Evolutionary conservation across 2,329 filamentous ascomycete species (phyloP).

Genomic region (Calonectria ilicicola): DNA sequence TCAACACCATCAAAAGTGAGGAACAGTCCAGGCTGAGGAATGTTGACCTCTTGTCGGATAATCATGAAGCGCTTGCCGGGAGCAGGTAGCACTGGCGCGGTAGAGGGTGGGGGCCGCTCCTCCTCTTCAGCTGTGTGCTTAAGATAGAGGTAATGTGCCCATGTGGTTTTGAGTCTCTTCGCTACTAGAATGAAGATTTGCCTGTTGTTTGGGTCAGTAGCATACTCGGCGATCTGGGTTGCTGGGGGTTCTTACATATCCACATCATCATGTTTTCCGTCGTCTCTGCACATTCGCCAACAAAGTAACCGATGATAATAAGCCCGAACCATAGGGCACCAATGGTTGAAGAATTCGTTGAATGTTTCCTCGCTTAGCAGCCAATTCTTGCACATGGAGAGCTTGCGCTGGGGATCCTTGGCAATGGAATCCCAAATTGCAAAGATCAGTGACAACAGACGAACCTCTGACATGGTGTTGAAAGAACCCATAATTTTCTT

Average conservation of each 20-base stretch:
- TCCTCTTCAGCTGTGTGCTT: conserved; percentile 73
- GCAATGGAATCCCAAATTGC: conserved; percentile 81
- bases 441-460: conserved; percentile 85
- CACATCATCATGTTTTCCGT: conserved; percentile 72
- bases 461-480: conserved; percentile 91
- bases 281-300: conserved; percentile 87
- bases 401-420: conserved; percentile 74
- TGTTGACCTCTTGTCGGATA: conserved; percentile 78
- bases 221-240: conserved; percentile 9
- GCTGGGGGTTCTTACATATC: conserved; percentile 70
- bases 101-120: conserved; percentile 73
- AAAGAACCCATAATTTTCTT: conserved; percentile 83
- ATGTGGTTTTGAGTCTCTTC: conserved; percentile 76
- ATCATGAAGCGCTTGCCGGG: conserved; percentile 90
- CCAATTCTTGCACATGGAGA: conserved; percentile 78
- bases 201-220: conserved; percentile 56
- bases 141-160: conserved; percentile 84
- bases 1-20: conserved; percentile 63
- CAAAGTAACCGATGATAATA: conserved; percentile 93
- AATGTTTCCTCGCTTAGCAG: conserved; percentile 81
- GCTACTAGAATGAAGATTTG: conserved; percentile 77
- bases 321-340: conserved; percentile 94
- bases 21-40: conserved; percentile 60
- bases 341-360: conserved; percentile 87
- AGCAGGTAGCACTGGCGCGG: conserved; percentile 85